Conservation (phyloP, 495 filamentous ascomycete genomes). For the Neurospora tetraspora region DNA sequence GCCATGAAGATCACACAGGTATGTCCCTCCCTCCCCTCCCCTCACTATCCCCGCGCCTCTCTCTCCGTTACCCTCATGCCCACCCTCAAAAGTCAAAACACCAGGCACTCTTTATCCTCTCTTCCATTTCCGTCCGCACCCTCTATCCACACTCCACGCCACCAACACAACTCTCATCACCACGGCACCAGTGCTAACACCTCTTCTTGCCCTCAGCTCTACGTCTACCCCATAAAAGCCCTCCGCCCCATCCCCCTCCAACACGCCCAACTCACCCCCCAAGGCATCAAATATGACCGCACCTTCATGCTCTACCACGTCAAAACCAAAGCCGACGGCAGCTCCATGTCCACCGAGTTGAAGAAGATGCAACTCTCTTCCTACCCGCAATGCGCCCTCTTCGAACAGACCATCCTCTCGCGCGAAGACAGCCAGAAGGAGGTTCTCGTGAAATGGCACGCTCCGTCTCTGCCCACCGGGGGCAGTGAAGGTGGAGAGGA, state of each 20-base stretch:
- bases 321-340: constrained; percentile 2
- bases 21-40: background rate
- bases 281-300: constrained; percentile 68
- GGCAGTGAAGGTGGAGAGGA: background rate
- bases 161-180: background rate
- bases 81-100: background rate
- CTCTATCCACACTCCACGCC: background rate
- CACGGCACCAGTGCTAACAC: background rate
- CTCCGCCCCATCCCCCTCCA: constrained; percentile 54
- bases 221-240: constrained; percentile 84
- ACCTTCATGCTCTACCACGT: constrained; percentile 66
- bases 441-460: background rate
- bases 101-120: background rate
- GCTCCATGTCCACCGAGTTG: constrained; percentile 21
- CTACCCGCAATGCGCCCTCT: constrained; percentile 57
- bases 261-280: constrained; percentile 45
- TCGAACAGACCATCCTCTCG: constrained; percentile 46
- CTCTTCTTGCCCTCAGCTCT: constrained; percentile 44
- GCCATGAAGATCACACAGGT: constrained; percentile 1
- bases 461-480: background rate
- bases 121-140: background rate
- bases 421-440: background rate
- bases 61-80: background rate
- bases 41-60: background rate
- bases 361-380: constrained; percentile 58